These are phyloP conservation scores for Nissolia schottii DNA, from an alignment of 306 rosid species.

Conservation along the genomic window DNA sequence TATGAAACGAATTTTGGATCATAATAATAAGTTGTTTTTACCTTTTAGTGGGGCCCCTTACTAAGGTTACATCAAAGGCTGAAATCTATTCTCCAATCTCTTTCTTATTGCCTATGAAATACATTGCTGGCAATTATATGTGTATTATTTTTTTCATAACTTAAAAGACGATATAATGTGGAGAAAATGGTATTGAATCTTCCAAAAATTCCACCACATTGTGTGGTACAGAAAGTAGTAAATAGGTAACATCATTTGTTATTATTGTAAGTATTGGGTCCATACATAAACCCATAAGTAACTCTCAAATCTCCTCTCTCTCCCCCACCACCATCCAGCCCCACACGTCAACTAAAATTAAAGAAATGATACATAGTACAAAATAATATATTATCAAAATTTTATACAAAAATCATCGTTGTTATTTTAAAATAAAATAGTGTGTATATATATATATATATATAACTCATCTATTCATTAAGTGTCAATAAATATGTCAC, in stretches of 20 bases:
- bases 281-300: constrained; percentile 23
- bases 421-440: too few species aligned
- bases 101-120: constrained; percentile 3
- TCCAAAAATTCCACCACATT: constrained; percentile 1
- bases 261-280: constrained; percentile 42
- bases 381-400: too few species aligned
- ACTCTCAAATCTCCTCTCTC: constrained; percentile 23
- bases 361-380: too few species aligned
- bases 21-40: background rate
- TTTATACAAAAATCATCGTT: too few species aligned
- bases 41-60: constrained; percentile 5
- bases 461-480: too few species aligned
- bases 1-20: background rate
- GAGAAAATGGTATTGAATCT: constrained; percentile 11
- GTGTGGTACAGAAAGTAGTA: constrained; percentile 31
- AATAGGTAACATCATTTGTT: constrained; percentile 47
- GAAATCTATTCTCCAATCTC: constrained; percentile 5
- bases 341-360: constrained; percentile 2
- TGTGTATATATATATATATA: too few species aligned
- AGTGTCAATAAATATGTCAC: too few species aligned
- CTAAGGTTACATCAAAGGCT: background rate
- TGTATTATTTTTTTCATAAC: constrained; percentile 11
- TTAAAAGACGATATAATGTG: background rate
- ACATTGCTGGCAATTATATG: constrained; percentile 12
- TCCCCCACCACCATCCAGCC: constrained; percentile 18